Base-by-base conservation (phyloP, 192 early-diverging fungal species). In the Anaeromyces robustus region DNA sequence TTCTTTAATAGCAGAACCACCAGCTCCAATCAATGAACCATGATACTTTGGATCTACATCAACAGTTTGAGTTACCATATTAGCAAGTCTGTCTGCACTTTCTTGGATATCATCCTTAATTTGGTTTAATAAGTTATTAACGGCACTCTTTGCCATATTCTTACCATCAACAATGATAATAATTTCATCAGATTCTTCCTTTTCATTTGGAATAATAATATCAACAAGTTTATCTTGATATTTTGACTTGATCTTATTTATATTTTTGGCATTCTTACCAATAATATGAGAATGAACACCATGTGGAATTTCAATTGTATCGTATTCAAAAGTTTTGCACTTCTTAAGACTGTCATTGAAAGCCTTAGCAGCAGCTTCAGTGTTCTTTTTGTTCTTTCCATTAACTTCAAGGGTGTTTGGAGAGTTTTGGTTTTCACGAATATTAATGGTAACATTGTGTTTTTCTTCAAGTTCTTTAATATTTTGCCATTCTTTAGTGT, bases 1-100 rank as follows among this genome's bases (percentile, higher is more conserved):
- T 29, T 90, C 89, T 80, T 92, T 93, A 81, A 96, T 86, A 22
- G 91, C 92, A 14, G 90, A 86, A 6, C 94, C 92, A 80, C 89
- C 90, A 79, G 91, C 82, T 2, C 96, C 96, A 88, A 92, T 92
- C 78, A 99, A 87, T 26, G 86, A 82, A 9, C 89, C 87, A 86
- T 99, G 98, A 82, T 92, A 93, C 83, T 89, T 89, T 34, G 87
- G 83, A 77, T 94, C 94, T 17, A 98, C 88, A 3, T 81, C 82
- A 30, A 95, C 82, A 2, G 85, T 83, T 32, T 86, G 85, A 30
- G 90, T 91, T 12, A 87, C 85, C 79, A 93, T 90, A 77, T 96
- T 93, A 14, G 92, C 89, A 77, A 81, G 89, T 86, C 88, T 86
- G 30, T 86, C 78, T 17, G 92, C 88, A 29, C 43, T 52, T 52